Evolutionary conservation across 345 rosid species (phyloP).

Genomic region (Hibiscus trionum): DNA sequence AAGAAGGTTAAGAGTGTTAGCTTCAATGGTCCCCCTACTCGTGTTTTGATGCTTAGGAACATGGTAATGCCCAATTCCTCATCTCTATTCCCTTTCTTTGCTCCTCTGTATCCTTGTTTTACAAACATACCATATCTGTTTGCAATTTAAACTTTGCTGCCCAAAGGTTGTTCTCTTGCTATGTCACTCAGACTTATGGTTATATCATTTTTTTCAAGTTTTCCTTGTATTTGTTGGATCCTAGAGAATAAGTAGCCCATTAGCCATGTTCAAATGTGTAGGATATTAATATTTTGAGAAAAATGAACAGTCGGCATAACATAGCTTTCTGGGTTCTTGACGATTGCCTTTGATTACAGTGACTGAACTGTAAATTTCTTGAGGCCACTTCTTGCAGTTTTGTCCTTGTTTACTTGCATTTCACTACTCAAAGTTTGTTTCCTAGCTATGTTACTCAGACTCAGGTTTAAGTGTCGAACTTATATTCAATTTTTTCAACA

Average conservation of each 20-base stretch:
- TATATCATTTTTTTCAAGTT: no score
- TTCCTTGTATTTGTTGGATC: not conserved
- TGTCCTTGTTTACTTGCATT: not conserved
- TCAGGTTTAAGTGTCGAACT: not conserved
- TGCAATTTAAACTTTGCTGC: not conserved
- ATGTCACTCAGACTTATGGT: not conserved
- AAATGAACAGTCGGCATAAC: not conserved
- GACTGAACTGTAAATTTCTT: not conserved
- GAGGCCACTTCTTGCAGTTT: not conserved
- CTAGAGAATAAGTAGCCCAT: not conserved
- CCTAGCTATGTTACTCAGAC: not conserved
- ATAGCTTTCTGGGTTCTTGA: not conserved
- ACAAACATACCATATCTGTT: not conserved
- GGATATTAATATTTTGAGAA: not conserved
- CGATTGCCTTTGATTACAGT: not conserved
- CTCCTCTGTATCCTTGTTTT: not conserved
- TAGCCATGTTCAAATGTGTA: not conserved
- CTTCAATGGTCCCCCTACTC: conserved; percentile 77
- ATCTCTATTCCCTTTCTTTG: not conserved
- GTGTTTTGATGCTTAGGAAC: conserved; percentile 79
- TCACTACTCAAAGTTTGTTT: not conserved
- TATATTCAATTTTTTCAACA: not conserved
- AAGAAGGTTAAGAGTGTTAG: conserved; percentile 91
- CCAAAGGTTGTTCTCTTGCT: not conserved
- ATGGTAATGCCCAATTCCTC: conserved; percentile 40